These are phyloP conservation scores for Pilobolus umbonatus DNA, from an alignment of 192 early-diverging fungal species.

Conservation along the genomic window DNA sequence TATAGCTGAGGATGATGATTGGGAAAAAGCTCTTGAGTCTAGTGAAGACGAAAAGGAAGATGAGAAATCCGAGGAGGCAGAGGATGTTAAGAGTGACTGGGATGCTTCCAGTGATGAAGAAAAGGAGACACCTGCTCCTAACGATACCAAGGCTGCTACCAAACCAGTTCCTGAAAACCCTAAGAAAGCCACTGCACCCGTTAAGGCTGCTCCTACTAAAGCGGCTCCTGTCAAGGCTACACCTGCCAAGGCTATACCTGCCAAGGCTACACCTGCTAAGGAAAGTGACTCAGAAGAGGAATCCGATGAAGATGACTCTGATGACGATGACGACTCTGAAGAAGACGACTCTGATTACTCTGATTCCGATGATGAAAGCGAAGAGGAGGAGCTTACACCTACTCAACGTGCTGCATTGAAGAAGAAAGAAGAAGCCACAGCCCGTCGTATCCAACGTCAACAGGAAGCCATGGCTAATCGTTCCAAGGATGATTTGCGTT, in stretches of 20 bases:
- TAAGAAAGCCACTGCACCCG: conserved; percentile 11
- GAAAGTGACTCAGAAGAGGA: conserved; percentile 36
- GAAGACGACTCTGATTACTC: conserved; percentile 40
- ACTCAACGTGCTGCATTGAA: conserved; percentile 56
- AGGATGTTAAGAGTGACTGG: conserved; percentile 46
- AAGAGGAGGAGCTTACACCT: conserved; percentile 60
- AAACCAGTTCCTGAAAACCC: conserved; percentile 13
- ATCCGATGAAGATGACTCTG: background rate
- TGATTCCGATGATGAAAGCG: conserved; percentile 48
- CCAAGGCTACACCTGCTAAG: conserved; percentile 30
- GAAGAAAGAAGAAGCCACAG: conserved; percentile 76
- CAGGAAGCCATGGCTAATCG: conserved; percentile 76
- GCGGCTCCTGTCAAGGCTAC: conserved; percentile 23
- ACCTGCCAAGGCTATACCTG: conserved; percentile 24
- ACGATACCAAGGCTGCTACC: conserved; percentile 24
- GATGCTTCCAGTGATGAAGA: conserved; percentile 60
- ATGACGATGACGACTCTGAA: conserved; percentile 35
- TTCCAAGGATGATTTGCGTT: conserved; percentile 86
- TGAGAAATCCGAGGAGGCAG: conserved; percentile 37
- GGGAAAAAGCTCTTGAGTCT: conserved; percentile 37
- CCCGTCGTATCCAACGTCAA: conserved; percentile 65
- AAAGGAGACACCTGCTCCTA: conserved; percentile 40
- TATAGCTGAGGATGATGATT: conserved; percentile 22
- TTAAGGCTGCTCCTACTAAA: conserved; percentile 28
- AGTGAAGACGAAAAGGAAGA: conserved; percentile 43